phyloP scores from a whole-genome alignment of 176 grass and related monocot genomes.

The Saccharum officinarum region DNA sequence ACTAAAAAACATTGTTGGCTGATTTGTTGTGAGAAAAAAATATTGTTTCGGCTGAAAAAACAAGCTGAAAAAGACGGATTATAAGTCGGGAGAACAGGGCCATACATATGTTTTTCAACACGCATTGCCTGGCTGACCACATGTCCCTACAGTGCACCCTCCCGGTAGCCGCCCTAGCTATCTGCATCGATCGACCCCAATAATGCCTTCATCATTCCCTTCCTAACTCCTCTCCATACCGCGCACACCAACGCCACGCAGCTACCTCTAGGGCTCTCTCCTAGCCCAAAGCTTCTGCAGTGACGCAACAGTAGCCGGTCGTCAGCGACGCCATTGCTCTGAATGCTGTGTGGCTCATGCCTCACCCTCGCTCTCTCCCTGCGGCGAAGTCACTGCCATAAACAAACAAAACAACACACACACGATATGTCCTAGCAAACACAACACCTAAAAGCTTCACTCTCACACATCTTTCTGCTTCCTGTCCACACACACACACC shows the following conservation, averaged over 20 bases:
- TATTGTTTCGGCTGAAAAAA: too few species aligned
- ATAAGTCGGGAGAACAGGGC: too few species aligned
- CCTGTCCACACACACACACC: constrained; percentile 26
- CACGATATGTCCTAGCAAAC: constrained; percentile 18
- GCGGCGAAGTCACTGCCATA: constrained; percentile 23
- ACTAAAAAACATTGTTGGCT: too few species aligned
- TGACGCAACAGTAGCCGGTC: constrained; percentile 40
- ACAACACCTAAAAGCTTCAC: constrained; percentile 30
- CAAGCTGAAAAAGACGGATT: too few species aligned
- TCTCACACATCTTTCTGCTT: constrained; percentile 52
- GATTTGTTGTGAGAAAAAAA: too few species aligned
- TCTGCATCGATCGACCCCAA: constrained; percentile 36
- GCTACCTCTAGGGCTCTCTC: constrained; percentile 18
- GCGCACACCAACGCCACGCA: constrained; percentile 28
- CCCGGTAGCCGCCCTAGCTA: constrained; percentile 28
- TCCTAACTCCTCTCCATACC: constrained; percentile 38
- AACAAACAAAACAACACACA: constrained; percentile 34
- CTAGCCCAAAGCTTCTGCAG: constrained; percentile 31
- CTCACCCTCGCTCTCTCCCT: background rate
- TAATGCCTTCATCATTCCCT: constrained; percentile 62
- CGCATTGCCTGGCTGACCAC: constrained; percentile 19
- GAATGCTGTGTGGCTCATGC: background rate
- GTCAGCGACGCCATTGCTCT: constrained; percentile 38
- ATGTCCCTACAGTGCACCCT: constrained; percentile 35
- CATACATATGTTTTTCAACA: background rate